Evolutionary conservation across 176 grass and related monocot species (phyloP).

Genomic region (Musa itinerans): DNA sequence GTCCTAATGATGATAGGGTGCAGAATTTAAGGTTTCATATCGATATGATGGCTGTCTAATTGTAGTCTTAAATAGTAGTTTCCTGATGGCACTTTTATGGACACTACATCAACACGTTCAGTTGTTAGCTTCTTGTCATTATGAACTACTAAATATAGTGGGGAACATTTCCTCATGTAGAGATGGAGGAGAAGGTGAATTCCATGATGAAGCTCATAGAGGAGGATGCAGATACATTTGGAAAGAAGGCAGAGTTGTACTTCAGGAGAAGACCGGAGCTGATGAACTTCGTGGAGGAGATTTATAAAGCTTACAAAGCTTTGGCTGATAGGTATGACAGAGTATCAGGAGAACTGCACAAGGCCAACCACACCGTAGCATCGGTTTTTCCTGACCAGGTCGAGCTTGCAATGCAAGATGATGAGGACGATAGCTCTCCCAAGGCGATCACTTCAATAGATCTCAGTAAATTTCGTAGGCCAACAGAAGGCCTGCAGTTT

Average conservation of each 20-base stretch:
- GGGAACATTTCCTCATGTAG: constrained; percentile 8
- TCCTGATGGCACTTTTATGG: no score
- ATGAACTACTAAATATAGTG: neutral
- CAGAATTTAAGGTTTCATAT: no score
- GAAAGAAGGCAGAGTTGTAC: constrained; percentile 63
- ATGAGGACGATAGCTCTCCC: neutral
- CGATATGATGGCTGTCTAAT: no score
- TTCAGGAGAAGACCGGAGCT: constrained; percentile 56
- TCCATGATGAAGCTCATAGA: constrained; percentile 72
- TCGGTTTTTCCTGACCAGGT: constrained; percentile 5
- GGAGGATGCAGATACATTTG: constrained; percentile 55
- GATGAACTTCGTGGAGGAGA: constrained; percentile 55
- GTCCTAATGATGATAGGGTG: no score
- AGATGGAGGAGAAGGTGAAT: constrained; percentile 62
- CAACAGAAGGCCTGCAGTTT: neutral
- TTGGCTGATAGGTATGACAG: constrained; percentile 45
- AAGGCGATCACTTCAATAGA: constrained; percentile 1
- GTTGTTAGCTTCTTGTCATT: neutral
- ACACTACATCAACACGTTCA: no score
- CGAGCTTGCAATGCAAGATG: neutral
- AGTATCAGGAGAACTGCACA: constrained; percentile 32
- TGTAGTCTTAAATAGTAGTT: no score
- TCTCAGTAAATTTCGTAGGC: neutral
- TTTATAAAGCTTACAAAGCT: constrained; percentile 50
- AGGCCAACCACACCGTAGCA: constrained; percentile 17